phyloP scores from a whole-genome alignment of 1,284 basidiomycete genomes.

The Cutaneotrichosporon spelunceum region DNA sequence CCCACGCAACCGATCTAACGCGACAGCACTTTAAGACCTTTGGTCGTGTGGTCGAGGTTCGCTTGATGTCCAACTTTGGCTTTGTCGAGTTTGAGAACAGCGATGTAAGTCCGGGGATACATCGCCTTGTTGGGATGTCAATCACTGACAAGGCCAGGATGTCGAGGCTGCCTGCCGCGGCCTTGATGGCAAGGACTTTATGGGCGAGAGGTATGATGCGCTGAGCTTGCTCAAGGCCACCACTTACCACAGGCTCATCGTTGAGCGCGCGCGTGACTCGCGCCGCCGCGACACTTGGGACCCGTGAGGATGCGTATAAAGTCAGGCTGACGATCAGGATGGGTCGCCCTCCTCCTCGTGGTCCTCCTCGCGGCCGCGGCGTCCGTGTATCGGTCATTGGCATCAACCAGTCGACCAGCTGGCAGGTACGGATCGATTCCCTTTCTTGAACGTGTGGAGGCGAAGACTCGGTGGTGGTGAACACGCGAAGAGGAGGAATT shows the following conservation, averaged over 20 bases:
- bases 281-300: constrained; percentile 75
- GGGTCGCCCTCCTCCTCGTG: constrained; percentile 32
- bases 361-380: constrained; percentile 55
- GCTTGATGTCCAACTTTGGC: constrained; percentile 92
- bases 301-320: constrained; percentile 52
- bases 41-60: constrained; percentile 81
- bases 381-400: constrained; percentile 79
- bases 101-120: constrained; percentile 56
- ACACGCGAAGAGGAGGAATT: neutral
- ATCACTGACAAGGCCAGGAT: constrained; percentile 58
- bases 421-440: constrained; percentile 70
- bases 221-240: neutral
- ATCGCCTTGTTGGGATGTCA: neutral
- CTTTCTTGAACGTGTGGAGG: constrained; percentile 8
- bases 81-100: constrained; percentile 89
- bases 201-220: constrained; percentile 72
- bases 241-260: constrained; percentile 64
- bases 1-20: constrained; percentile 3
- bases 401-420: constrained; percentile 85
- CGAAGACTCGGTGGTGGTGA: neutral
- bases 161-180: constrained; percentile 85
- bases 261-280: constrained; percentile 82
- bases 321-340: constrained; percentile 5
- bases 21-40: constrained; percentile 77
- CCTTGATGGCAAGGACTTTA: constrained; percentile 79